Percentiles rank a stretch among this genome's conserved stretches.
Conservation (phyloP, 176 grass and related monocot species). For the Microstegium vimineum region DNA sequence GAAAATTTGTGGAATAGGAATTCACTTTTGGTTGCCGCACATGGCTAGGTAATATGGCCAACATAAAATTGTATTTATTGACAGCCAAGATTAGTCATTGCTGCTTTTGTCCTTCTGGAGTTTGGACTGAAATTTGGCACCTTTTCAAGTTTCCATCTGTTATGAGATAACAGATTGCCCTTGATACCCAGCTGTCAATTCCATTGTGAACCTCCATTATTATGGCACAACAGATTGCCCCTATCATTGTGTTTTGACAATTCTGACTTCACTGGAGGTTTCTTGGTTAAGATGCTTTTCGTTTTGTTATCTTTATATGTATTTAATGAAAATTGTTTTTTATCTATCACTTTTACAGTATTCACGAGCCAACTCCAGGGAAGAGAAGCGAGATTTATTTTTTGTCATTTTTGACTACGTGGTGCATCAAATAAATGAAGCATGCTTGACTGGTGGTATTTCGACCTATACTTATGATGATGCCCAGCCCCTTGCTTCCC, state of each 20-base stretch:
- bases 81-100: not conserved
- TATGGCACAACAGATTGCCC: not conserved
- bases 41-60: not conserved
- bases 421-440: conserved; percentile 88
- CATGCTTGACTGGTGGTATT: conserved; percentile 63
- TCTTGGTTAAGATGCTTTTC: not conserved
- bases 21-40: not conserved
- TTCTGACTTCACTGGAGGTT: conserved; percentile 1
- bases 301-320: not conserved
- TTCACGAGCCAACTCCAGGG: conserved; percentile 76
- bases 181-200: not conserved
- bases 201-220: not conserved
- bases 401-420: conserved; percentile 88
- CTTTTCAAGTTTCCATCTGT: not conserved
- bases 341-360: conserved; percentile 57
- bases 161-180: not conserved
- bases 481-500: conserved; percentile 70
- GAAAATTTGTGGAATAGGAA: not conserved
- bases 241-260: not conserved
- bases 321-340: conserved; percentile 17
- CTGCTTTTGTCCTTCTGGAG: not conserved
- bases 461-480: conserved; percentile 82
- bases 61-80: not conserved
- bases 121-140: not conserved
- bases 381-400: conserved; percentile 91